Conservation (phyloP, 2,329 filamentous ascomycete genomes). For the Arachnomyces sp. region DNA sequence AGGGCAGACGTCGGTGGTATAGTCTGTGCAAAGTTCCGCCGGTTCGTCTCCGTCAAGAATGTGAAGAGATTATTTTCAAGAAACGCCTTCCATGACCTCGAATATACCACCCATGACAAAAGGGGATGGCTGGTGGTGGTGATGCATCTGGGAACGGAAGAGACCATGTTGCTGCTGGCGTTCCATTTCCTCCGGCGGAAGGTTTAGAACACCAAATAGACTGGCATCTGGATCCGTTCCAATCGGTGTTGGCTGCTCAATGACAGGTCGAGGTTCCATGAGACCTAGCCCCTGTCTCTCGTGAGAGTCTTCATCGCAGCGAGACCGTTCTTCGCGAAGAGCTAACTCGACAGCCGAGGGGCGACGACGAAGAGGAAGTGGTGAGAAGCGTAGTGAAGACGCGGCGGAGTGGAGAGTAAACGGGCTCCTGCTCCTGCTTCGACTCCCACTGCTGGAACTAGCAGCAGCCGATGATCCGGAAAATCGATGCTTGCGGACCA, state of each 20-base stretch:
- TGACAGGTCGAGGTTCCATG: slow-evolving; percentile 38
- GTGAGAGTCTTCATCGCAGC: slow-evolving; percentile 29
- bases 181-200: slow-evolving; percentile 14
- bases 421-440: slow-evolving; percentile 23
- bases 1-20: no score
- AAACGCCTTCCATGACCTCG: slow-evolving; percentile 38
- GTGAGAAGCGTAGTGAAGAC: slow-evolving; percentile 22
- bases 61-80: slow-evolving; percentile 13
- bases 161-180: slow-evolving; percentile 3
- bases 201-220: no score
- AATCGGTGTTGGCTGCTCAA: slow-evolving; percentile 20
- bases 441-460: slow-evolving; percentile 6
- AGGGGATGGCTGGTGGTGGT: slow-evolving; percentile 14
- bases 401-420: slow-evolving; percentile 19
- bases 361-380: slow-evolving; percentile 30
- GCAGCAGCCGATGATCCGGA: slow-evolving; percentile 11
- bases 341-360: slow-evolving; percentile 38
- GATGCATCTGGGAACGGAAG: not conserved
- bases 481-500: slow-evolving; percentile 18
- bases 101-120: slow-evolving; percentile 41
- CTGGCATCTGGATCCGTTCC: slow-evolving; percentile 3
- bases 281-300: slow-evolving; percentile 35
- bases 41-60: not conserved
- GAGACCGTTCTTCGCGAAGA: slow-evolving; percentile 34
- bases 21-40: not conserved